Conservation (phyloP, 345 rosid species). For the Brassica rapa region DNA sequence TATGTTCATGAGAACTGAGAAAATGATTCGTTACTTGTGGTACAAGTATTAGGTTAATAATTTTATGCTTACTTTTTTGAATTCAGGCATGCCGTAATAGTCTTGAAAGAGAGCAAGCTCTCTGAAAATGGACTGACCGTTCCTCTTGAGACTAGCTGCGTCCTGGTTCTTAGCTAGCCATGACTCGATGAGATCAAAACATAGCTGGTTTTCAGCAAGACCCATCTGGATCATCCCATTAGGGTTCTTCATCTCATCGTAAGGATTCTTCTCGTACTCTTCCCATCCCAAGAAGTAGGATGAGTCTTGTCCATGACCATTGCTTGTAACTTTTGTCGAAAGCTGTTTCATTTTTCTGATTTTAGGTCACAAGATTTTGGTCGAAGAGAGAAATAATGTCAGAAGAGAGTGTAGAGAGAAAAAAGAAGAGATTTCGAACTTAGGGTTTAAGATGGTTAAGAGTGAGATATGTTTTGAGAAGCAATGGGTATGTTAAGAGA, state of each 20-base stretch:
- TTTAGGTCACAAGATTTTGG: constrained; percentile 1
- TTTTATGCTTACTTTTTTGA: background rate
- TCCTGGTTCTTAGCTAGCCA: background rate
- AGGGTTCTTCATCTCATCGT: background rate
- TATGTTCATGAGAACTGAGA: constrained; percentile 10
- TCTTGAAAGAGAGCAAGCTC: constrained; percentile 4
- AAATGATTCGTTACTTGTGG: background rate
- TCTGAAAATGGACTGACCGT: background rate
- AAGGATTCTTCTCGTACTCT: background rate
- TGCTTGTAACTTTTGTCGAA: background rate
- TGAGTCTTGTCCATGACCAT: background rate
- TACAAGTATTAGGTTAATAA: background rate
- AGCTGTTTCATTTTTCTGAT: constrained; percentile 26
- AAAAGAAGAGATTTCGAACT: background rate
- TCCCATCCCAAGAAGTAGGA: constrained; percentile 2
- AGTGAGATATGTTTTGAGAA: constrained; percentile 33
- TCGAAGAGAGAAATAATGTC: background rate
- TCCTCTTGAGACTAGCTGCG: constrained; percentile 3
- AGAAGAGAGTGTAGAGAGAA: constrained; percentile 8
- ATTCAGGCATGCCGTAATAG: background rate
- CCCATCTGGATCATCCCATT: background rate
- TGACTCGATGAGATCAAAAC: background rate
- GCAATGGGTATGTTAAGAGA: constrained; percentile 23
- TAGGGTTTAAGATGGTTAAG: background rate
- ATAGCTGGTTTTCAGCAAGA: background rate